Base-by-base conservation (phyloP, 306 rosid genomes). In the Vigna mungo region DNA sequence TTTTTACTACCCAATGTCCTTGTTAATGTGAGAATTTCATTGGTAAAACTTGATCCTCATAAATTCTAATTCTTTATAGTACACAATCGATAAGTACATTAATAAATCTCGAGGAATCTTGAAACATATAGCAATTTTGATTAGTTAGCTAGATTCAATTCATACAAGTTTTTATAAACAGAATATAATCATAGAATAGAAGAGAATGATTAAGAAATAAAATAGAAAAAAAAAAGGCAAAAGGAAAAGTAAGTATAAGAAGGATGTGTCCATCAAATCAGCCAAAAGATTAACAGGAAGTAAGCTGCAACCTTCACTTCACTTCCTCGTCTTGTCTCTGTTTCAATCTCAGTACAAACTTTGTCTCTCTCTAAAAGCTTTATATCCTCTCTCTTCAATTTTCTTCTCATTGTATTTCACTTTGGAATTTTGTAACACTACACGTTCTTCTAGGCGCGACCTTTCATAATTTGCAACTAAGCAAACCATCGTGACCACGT, bases 231-330 rank as follows among this genome's bases (percentile, higher is more conserved):
- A 25, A 59, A 59, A 60, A 15, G 43, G 6, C 21, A 71, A 72
- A 80, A 80, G 52, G 10, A 64, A 10, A 55, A 52, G 73, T 10
- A 70, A 52, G 73, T 10, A 27, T 3, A 46, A 54, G 37, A 9
- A 66, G 20, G 4, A 75, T 68, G 16, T 9, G 63, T 80, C 82
- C 80, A 77, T 77, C 77, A 70, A 78, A 53, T 78, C 78, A 78
- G 41, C 74, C 81, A 78, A 74, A 80, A 79, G 47, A 68, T 49
- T 25, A 49, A 44, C 69, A 43, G 62, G 21, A 78, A 83, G 61
- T 46, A 53, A 66, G 61, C 9, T 48, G 56, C 68, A 13, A 56
- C 15, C 47, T 63, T 13, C 55, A 49, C 62, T 55, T 39, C 51
- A 17, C 56, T 72, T 72, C 77, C 49, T 54, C 36, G 79, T 82